Base-by-base conservation (phyloP, 805 yeast genomes). In the Schizosaccharomyces cryophilus region DNA sequence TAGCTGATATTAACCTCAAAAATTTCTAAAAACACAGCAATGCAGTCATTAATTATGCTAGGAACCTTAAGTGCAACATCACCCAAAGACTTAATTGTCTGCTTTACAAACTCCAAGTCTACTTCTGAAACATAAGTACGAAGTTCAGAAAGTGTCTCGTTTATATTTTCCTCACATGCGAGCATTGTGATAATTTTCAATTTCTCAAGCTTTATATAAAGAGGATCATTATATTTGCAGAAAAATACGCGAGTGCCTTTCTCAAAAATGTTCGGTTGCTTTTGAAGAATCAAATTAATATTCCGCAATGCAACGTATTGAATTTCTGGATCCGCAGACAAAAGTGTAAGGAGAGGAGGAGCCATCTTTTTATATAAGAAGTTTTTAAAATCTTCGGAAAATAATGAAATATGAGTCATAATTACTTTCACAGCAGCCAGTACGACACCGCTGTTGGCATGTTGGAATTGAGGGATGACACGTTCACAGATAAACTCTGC, bases 371-470 rank as follows among this genome's bases (percentile, higher is more conserved):
- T 82, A n/a, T 51, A 40, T n/a, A 56, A 24, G 9, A 40, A 63
- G 19, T 64, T 62, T 54, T 62, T 65, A 13, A 64, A 59, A 38
- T 65, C 67, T 4, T 64, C 65, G 29, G 62, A 61, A 6, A 84
- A 67, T 19, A 74, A 70, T 9, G 80, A 80, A 42, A 83, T 65
- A 69, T 88, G 94, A 62, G 80, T 79, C 21, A 90, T 69, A 5
- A 89, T 80, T 1, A 85, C 87, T 68, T 88, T 87, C 64, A 93
- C 81, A 0, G 96, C 79, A 31, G 87, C 80, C 65, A 90, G 74
- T 2, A 93, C 96, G 24, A 93, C 97, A 3, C 95, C 86, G 0
- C 98, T 95, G 70, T 90, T 90, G 29, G 86, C 96, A 70, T 90
- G 98, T 73, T 90, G 98, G 67, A 90, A 78, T 73, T 93, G 97